These are phyloP conservation scores for Lactifluus pinguis DNA, from an alignment of 768 basidiomycete genomes.

Conservation along the genomic window DNA sequence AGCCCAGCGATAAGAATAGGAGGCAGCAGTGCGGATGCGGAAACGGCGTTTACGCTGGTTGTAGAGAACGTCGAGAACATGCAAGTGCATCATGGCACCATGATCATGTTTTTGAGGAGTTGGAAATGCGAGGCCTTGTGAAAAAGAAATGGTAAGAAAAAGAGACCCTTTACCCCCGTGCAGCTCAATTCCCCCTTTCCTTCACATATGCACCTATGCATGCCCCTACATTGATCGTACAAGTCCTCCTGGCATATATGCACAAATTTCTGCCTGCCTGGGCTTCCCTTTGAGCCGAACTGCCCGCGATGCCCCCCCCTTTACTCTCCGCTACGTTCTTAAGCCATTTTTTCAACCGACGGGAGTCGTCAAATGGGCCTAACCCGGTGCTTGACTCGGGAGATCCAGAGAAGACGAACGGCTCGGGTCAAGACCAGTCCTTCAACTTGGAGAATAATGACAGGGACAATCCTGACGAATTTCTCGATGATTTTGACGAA, in stretches of 20 bases:
- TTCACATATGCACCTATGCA: no score
- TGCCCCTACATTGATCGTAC: no score
- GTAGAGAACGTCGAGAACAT: no score
- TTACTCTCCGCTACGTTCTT: not conserved
- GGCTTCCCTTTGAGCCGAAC: not conserved
- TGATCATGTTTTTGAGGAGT: no score
- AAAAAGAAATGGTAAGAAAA: no score
- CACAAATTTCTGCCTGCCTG: not conserved
- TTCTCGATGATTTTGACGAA: not conserved
- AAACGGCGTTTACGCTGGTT: no score
- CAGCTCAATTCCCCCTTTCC: no score
- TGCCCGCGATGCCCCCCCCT: not conserved
- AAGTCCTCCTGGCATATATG: not conserved
- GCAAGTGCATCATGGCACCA: no score
- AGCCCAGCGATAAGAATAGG: no score
- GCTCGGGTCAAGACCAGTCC: not conserved
- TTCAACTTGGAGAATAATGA: not conserved
- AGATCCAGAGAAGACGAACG: conserved; percentile 1
- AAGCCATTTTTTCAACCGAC: not conserved
- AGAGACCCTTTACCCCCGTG: no score
- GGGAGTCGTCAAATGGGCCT: not conserved
- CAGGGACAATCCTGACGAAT: not conserved
- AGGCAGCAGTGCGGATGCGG: no score
- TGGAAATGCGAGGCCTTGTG: no score
- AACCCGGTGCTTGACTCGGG: not conserved